A percentile compares a stretch with the other conserved stretches of the same genome.
Evolutionary conservation across 257 asterid species (phyloP).

Genomic region (Coffea canephora): DNA sequence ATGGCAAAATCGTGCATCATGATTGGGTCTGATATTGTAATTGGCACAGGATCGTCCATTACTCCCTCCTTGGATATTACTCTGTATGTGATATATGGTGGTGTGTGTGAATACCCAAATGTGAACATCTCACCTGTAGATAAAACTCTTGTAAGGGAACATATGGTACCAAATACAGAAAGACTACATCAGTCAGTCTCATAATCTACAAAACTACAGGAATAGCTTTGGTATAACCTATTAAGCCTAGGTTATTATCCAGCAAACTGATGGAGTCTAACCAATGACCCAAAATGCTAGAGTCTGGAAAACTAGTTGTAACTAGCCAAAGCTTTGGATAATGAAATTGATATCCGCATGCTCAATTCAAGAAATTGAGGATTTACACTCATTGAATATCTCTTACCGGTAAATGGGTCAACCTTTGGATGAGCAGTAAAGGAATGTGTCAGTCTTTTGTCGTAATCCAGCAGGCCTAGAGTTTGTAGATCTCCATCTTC

Average conservation of each 20-base stretch:
- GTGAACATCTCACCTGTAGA: conserved; percentile 93
- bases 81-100: conserved; percentile 87
- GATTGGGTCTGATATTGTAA: conserved; percentile 72
- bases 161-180: conserved; percentile 6
- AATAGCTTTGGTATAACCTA: neutral
- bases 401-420: conserved; percentile 87
- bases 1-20: conserved; percentile 99
- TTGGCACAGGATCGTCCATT: conserved; percentile 95
- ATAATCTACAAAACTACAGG: neutral
- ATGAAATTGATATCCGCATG: neutral
- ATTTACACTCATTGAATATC: neutral
- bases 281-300: neutral
- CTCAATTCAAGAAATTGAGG: neutral
- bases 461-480: conserved; percentile 89
- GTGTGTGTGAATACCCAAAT: conserved; percentile 73
- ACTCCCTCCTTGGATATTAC: conserved; percentile 85
- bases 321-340: neutral
- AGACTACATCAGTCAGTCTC: neutral
- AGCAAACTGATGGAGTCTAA: neutral
- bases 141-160: conserved; percentile 23
- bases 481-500: conserved; percentile 98
- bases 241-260: too few relatives aligned
- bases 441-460: conserved; percentile 77
- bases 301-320: neutral
- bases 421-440: conserved; percentile 98